phyloP scores from a whole-genome alignment of 1,284 basidiomycete genomes.

The Apiotrichum mycotoxinovorans region DNA sequence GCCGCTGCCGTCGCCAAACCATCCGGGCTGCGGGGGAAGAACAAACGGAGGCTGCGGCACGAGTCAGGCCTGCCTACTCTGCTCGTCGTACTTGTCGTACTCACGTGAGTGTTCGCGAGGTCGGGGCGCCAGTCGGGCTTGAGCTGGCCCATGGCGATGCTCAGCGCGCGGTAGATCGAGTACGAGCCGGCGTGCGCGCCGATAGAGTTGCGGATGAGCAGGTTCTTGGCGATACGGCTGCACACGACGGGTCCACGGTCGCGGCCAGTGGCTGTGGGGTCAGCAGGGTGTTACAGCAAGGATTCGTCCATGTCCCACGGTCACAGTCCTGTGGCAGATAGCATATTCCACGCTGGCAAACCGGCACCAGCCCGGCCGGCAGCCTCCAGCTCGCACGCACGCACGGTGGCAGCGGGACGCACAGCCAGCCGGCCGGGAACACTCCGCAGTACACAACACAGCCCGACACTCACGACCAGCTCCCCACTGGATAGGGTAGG shows the following conservation, averaged over 20 bases:
- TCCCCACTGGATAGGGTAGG: slow-evolving; percentile 78
- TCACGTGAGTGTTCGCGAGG: slow-evolving; percentile 71
- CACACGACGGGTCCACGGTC: slow-evolving; percentile 82
- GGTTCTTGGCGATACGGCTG: slow-evolving; percentile 74
- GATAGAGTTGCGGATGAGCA: slow-evolving; percentile 88
- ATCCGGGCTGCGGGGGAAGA: slow-evolving; percentile 74
- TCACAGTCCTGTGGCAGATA: too few relatives aligned
- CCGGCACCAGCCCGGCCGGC: too few relatives aligned
- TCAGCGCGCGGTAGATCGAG: slow-evolving; percentile 88
- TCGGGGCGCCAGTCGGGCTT: slow-evolving; percentile 81
- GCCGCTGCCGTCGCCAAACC: slow-evolving; percentile 74
- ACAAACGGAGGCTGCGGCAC: slow-evolving; percentile 65
- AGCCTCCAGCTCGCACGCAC: too few relatives aligned
- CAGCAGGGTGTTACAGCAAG: background rate
- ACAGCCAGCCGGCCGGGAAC: too few relatives aligned
- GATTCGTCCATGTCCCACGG: too few relatives aligned
- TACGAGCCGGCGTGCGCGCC: slow-evolving; percentile 93
- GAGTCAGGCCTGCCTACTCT: background rate
- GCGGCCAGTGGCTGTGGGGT: slow-evolving; percentile 26
- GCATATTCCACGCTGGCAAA: too few relatives aligned
- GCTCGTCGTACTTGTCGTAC: background rate
- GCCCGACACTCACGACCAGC: slow-evolving; percentile 57
- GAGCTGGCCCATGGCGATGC: slow-evolving; percentile 85
- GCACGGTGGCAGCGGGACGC: too few relatives aligned
- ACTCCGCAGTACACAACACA: too few relatives aligned